Evolutionary conservation across 75 land plant species (phyloP).

Genomic region (Cupressus sempervirens): DNA sequence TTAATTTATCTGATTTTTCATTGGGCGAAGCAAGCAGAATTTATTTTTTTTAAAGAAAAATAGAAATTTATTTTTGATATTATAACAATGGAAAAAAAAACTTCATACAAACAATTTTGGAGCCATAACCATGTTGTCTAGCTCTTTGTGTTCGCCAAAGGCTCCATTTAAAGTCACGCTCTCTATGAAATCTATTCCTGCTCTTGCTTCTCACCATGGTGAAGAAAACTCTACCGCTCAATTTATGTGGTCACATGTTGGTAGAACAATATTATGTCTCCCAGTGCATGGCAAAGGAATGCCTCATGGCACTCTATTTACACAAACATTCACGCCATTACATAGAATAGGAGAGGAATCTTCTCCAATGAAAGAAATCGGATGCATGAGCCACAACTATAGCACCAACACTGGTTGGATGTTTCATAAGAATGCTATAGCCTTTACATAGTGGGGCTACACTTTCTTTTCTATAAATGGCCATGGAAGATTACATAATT

Average conservation of each 20-base stretch:
- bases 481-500: conserved; percentile 88
- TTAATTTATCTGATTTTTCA: too few relatives aligned
- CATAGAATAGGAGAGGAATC: neutral
- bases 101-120: too few relatives aligned
- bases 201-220: neutral
- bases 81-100: too few relatives aligned
- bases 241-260: conserved; percentile 79
- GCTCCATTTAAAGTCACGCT: too few relatives aligned
- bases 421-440: conserved; percentile 76
- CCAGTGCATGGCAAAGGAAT: conserved; percentile 49
- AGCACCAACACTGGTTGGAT: conserved; percentile 86
- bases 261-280: conserved; percentile 76
- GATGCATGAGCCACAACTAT: conserved; percentile 87
- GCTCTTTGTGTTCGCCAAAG: too few relatives aligned
- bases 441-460: conserved; percentile 72
- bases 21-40: too few relatives aligned
- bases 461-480: conserved; percentile 86
- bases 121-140: too few relatives aligned
- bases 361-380: conserved; percentile 42
- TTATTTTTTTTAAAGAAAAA: too few relatives aligned
- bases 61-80: too few relatives aligned
- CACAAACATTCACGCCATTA: conserved; percentile 65
- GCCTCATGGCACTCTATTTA: conserved; percentile 74
- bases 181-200: neutral
- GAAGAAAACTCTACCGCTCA: conserved; percentile 17